These are phyloP conservation scores for Rhodotorula sp. DNA, from an alignment of 1,284 basidiomycete genomes.

Conservation along the genomic window DNA sequence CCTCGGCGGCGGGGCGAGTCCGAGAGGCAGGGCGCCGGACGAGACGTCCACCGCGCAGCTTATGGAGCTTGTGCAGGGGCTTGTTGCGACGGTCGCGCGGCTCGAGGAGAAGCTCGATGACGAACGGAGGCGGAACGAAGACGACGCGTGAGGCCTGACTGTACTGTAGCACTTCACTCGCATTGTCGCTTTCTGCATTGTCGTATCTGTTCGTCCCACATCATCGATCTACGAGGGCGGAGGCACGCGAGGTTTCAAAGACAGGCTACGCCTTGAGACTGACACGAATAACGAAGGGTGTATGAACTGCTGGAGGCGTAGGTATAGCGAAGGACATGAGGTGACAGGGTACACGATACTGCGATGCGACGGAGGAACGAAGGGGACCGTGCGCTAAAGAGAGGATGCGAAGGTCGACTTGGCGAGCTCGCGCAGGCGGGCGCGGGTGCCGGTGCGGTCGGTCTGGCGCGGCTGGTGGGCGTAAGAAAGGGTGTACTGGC, in stretches of 20 bases:
- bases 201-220: neutral
- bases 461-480: conserved; percentile 26
- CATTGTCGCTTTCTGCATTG: neutral
- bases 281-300: too few relatives aligned
- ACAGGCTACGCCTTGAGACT: too few relatives aligned
- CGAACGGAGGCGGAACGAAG: neutral
- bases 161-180: neutral
- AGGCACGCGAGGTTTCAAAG: too few relatives aligned
- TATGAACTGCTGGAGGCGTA: too few relatives aligned
- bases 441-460: neutral
- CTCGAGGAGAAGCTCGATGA: conserved; percentile 31
- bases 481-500: conserved; percentile 36
- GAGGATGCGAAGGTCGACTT: neutral
- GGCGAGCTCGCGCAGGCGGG: neutral
- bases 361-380: neutral
- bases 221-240: too few relatives aligned
- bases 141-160: neutral
- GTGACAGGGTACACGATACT: too few relatives aligned
- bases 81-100: conserved; percentile 27
- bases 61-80: conserved; percentile 17
- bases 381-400: too few relatives aligned
- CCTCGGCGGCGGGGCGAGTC: neutral
- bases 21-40: neutral
- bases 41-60: conserved; percentile 15
- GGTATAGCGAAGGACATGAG: neutral